Evolutionary conservation across 495 filamentous ascomycete species (phyloP), one percentile per base, ranked within the genome.

Genomic region (Podospora didyma): DNA sequence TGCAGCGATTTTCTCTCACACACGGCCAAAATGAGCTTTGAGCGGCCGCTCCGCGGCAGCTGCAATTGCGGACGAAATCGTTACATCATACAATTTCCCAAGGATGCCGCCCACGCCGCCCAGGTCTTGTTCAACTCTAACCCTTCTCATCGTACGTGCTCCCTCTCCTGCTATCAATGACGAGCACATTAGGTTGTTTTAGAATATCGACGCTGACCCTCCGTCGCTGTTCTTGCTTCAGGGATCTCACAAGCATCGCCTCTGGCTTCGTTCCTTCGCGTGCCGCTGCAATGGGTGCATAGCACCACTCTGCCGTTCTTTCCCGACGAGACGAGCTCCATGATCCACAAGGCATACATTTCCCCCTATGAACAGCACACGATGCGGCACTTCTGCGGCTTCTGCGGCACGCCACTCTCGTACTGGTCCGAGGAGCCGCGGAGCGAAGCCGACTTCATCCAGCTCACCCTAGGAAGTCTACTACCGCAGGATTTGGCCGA

Each of bases 51-150:
- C 23, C 80, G 77, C 51, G 91, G 92, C 54, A 79, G 85, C 65
- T 96, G 92, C 72, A 83, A 86, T 23, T 96, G 92, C 69, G 90
- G 90, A 41, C 85, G 92, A 26, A 96, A 93, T 64, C 80, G 85
- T 58, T 96, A 95, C 70, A 77, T 82, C 17, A 82, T 96, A 55
- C 70, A 79, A 24, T 77, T 91, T 26, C 90, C 92, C 2, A 60
- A 73, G 3, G 62, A 82, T 58, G 69, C 79, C 41, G 69, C 70
- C 14, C 58, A 83, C 31, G 69, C 76, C 45, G 84, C 87, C 21
- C 77, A 83, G 46, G 79, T 96, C 7, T 80, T 89, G 60, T 90
- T 91, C 64, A 85, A 91, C 65, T 79, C 81, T 31, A 79, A 79
- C 49, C 71, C 72, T 47, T 79, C 82, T 22, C 85, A 86, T 51